Evolutionary conservation across 768 basidiomycete genomes (phyloP), one percentile per base, ranked within the genome.

Genomic region (Lenzites betulinus): DNA sequence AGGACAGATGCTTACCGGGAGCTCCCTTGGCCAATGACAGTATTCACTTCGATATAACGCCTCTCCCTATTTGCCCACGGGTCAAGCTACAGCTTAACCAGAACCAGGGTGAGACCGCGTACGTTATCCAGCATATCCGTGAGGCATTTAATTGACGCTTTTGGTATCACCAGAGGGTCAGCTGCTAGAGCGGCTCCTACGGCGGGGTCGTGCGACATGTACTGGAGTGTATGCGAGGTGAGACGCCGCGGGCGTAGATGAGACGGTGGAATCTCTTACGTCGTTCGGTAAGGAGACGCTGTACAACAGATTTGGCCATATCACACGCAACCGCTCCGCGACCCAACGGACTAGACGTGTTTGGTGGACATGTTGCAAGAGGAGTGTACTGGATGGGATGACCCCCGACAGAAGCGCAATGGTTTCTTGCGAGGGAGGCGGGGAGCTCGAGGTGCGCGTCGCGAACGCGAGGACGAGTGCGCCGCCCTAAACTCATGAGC

Each of bases 331-430:
- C 25, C 30, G 26, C 9, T 42, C 52, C 18, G 25, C 39, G n/a
- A 28, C 7, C n/a, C 18, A 43, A 13, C 52, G 39, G 23, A 53
- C 6, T 2, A 28, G 25, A 18, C 16, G 39, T 13, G 52, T 26
- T 6, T 25, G 28, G 7, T 39, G 30, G 26, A 43, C 52, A 7
- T 18, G 11, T 12, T 53, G 52, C 26, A 43, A 18, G 42, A 92
- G 78, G 25, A 90, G 74, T 2, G 90, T 89, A 58, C 86, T 86
- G 22, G 81, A 80, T 2, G 82, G 77, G 43, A 92, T 86, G 30
- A 90, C 73, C 0, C 88, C 90, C 18, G 80, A 70, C 6, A 92
- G 70, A 18, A 71, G 71, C 12, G 74, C 60, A 0, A 82, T 67
- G 18, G 67, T 70, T 6, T 70, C 72, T 57, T 68, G 62, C 67